Percentiles rank a stretch among this genome's conserved stretches.
These are phyloP conservation scores for Buxus sempervirens DNA, from an alignment of 164 flowering plant genomes.

Conservation along the genomic window DNA sequence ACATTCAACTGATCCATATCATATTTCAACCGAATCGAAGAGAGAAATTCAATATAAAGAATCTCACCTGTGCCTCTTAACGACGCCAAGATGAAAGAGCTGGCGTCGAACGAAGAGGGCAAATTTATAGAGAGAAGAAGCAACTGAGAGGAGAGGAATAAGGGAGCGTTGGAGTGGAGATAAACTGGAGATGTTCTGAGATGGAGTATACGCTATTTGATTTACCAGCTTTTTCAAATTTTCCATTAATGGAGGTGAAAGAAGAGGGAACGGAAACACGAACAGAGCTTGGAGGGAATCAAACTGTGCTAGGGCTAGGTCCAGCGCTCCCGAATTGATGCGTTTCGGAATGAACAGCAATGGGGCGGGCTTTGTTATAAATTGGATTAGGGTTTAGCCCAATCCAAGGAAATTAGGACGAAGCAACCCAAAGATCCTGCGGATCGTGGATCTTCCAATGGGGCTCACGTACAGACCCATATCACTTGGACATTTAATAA, in stretches of 20 bases:
- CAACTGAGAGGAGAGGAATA: slow-evolving; percentile 54
- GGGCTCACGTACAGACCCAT: too few species aligned
- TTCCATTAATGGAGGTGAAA: slow-evolving; percentile 37
- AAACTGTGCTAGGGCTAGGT: too few species aligned
- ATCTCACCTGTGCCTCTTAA: slow-evolving; percentile 43
- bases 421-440: too few species aligned
- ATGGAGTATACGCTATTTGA: slow-evolving; percentile 48
- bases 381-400: too few species aligned
- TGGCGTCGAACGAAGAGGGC: slow-evolving; percentile 44
- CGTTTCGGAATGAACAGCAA: too few species aligned
- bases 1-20: not conserved
- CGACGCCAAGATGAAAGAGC: slow-evolving; percentile 41
- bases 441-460: too few species aligned
- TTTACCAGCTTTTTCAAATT: slow-evolving; percentile 36
- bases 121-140: slow-evolving; percentile 57
- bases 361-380: too few species aligned
- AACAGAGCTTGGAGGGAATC: too few species aligned
- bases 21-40: slow-evolving; percentile 1
- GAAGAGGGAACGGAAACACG: too few species aligned
- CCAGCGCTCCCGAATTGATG: too few species aligned
- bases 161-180: slow-evolving; percentile 39
- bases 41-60: not conserved
- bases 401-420: too few species aligned
- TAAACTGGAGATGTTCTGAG: slow-evolving; percentile 31
- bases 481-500: too few species aligned